A percentile compares a stretch with the other conserved stretches of the same genome.
Evolutionary conservation across 352 stramenopile species (phyloP).

Genomic region (Globisporangium paroecandrum): DNA sequence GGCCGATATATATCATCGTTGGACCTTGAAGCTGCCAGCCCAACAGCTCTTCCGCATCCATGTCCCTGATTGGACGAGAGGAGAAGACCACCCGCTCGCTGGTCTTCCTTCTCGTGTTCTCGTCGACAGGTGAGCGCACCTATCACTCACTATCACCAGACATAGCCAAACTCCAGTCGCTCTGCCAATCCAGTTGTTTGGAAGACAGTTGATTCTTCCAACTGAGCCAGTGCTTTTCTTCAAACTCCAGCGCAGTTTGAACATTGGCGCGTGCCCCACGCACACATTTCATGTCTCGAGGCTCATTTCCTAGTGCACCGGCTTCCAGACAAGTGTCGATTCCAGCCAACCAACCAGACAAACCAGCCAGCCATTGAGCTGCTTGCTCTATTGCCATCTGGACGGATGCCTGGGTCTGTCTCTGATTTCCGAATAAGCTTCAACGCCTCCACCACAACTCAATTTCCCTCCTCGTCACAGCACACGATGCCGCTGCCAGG

Average conservation of each 20-base stretch:
- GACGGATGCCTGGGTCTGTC: too few species aligned
- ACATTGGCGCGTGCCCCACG: neutral
- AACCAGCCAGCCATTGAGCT: neutral
- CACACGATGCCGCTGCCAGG: slow-evolving; percentile 9
- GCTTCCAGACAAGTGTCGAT: neutral
- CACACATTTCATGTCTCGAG: slow-evolving; percentile 3
- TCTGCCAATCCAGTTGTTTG: too few species aligned
- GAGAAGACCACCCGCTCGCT: neutral
- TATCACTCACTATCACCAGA: too few species aligned
- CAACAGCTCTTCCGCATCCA: neutral
- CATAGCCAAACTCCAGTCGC: too few species aligned
- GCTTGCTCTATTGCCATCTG: neutral
- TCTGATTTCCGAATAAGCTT: neutral
- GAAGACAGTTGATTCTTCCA: neutral
- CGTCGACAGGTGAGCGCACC: neutral
- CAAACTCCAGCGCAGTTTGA: neutral
- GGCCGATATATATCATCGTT: too few species aligned
- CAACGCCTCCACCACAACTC: neutral
- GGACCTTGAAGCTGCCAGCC: neutral
- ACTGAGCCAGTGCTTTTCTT: neutral
- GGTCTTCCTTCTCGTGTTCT: neutral
- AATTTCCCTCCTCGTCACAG: neutral
- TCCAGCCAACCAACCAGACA: neutral
- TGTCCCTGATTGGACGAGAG: neutral
- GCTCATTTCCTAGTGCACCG: slow-evolving; percentile 6